These are phyloP conservation scores for Fusarium cicatricum DNA, from an alignment of 2,329 filamentous ascomycete genomes.

Conservation along the genomic window DNA sequence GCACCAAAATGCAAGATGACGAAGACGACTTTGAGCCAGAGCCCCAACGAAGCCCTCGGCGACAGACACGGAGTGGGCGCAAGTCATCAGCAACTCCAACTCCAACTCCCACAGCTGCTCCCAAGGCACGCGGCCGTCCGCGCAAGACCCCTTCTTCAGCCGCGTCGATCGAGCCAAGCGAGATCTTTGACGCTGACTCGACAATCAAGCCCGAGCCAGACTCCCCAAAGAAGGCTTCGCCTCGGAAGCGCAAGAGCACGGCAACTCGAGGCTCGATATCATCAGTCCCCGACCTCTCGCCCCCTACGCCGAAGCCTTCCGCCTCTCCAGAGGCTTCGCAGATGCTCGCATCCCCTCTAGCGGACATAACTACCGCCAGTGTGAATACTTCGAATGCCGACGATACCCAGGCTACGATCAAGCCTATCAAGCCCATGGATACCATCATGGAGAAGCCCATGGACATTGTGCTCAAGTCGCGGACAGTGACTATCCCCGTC, in stretches of 20 bases:
- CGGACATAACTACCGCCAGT: conserved; percentile 75
- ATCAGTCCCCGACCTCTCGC: conserved; percentile 49
- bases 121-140: conserved; percentile 49
- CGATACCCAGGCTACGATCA: conserved; percentile 56
- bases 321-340: conserved; percentile 64
- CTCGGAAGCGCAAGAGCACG: conserved; percentile 73
- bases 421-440: conserved; percentile 78
- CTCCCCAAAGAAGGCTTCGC: conserved; percentile 54
- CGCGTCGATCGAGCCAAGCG: conserved; percentile 47
- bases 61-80: conserved; percentile 54
- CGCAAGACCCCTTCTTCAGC: conserved; percentile 52
- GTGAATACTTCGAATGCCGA: conserved; percentile 59
- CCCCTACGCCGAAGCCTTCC: conserved; percentile 60
- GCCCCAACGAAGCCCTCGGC: conserved; percentile 64
- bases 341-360: conserved; percentile 65
- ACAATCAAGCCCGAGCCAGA: conserved; percentile 47
- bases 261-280: conserved; percentile 53
- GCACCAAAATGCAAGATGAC: conserved; percentile 64
- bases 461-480: conserved; percentile 91
- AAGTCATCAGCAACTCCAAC: conserved; percentile 52
- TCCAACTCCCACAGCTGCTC: conserved; percentile 59
- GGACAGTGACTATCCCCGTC: conserved; percentile 71
- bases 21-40: conserved; percentile 83
- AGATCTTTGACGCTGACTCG: conserved; percentile 46
- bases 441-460: conserved; percentile 87